phyloP scores from a whole-genome alignment of 2,329 filamentous ascomycete species.

The Sclerotinia sclerotiorum region DNA sequence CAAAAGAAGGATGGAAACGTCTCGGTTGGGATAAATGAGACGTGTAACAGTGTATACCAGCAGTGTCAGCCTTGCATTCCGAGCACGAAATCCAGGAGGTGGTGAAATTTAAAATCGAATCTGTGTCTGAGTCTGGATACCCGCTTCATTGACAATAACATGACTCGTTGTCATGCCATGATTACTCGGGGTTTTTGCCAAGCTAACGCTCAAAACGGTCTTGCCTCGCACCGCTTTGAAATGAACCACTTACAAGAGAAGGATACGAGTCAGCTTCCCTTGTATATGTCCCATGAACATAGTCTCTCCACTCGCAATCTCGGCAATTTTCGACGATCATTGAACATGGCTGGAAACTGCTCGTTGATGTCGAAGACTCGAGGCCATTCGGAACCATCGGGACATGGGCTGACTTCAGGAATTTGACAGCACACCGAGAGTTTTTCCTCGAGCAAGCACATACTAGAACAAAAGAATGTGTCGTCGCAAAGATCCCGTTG shows the following conservation, averaged over 20 bases:
- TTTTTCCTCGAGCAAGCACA: background rate
- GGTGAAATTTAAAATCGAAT: too few species aligned
- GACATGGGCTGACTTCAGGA: background rate
- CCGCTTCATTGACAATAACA: too few species aligned
- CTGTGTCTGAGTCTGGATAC: too few species aligned
- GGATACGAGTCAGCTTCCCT: background rate
- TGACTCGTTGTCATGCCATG: too few species aligned
- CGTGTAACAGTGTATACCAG: too few species aligned
- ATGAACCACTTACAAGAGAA: background rate
- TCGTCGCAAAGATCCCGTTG: background rate
- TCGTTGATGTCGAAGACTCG: background rate
- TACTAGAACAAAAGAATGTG: background rate
- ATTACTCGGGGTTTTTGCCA: too few species aligned
- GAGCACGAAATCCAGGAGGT: too few species aligned
- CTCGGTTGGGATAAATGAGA: too few species aligned
- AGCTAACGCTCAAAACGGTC: too few species aligned
- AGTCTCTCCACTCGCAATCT: background rate
- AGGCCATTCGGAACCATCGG: background rate
- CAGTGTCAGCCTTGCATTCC: too few species aligned
- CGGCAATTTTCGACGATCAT: background rate
- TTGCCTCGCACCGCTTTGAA: background rate
- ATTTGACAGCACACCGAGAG: background rate
- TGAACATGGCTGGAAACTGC: background rate
- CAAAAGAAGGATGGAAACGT: background rate
- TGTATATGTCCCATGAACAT: too few species aligned